A percentile compares a stretch with the other conserved stretches of the same genome.
These are phyloP conservation scores for Aspergillus hancockii DNA, from an alignment of 495 filamentous ascomycete species.

Conservation along the genomic window DNA sequence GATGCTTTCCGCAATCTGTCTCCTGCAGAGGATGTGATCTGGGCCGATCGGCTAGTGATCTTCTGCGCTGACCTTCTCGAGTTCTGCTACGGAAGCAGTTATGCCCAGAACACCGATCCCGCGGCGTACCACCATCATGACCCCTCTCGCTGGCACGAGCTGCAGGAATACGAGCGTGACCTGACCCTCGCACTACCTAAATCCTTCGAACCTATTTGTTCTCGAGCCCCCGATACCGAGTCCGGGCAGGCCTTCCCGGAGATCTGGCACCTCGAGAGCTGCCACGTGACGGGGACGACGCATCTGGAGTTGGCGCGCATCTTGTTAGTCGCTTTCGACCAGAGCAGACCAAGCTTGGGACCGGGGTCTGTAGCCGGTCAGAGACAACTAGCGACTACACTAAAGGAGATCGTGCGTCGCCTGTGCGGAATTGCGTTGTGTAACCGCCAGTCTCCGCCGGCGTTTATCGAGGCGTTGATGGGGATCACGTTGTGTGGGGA, in stretches of 20 bases:
- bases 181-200: slow-evolving; percentile 6
- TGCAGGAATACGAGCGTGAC: slow-evolving; percentile 1
- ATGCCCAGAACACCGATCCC: not conserved
- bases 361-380: slow-evolving; percentile 22
- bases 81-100: slow-evolving; percentile 10
- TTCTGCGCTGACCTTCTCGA: slow-evolving; percentile 33
- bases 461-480: slow-evolving; percentile 26
- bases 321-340: slow-evolving; percentile 43
- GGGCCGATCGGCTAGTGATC: slow-evolving; percentile 35
- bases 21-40: slow-evolving; percentile 32
- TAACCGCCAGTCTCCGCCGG: slow-evolving; percentile 30
- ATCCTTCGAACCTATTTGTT: slow-evolving; percentile 29
- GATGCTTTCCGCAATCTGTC: slow-evolving; percentile 29
- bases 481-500: slow-evolving; percentile 37
- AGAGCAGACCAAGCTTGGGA: slow-evolving; percentile 35
- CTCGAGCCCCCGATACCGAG: slow-evolving; percentile 19
- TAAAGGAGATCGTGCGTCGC: slow-evolving; percentile 28
- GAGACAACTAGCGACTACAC: slow-evolving; percentile 18
- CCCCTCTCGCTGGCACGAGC: slow-evolving; percentile 5
- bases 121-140: not conserved
- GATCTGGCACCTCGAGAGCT: slow-evolving; percentile 39
- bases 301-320: slow-evolving; percentile 40
- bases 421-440: slow-evolving; percentile 33
- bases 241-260: slow-evolving; percentile 36
- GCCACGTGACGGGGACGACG: slow-evolving; percentile 37